Conservation (phyloP, 345 rosid species). For the Sisymbrium altissimum region DNA sequence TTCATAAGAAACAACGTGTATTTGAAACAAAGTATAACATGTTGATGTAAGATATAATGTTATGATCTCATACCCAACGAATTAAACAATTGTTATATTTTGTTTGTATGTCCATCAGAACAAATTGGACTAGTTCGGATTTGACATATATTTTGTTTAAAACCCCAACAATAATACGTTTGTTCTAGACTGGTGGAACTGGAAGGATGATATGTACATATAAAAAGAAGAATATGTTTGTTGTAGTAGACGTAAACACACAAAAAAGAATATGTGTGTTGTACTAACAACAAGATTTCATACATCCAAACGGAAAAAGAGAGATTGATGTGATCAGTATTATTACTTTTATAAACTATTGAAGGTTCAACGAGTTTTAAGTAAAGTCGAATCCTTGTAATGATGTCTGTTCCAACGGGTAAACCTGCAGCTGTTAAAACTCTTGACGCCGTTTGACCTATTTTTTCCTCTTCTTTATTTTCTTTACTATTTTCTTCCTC, state of each 20-base stretch:
- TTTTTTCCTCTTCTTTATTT: background rate
- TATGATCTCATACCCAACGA: background rate
- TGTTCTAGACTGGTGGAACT: background rate
- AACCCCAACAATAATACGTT: background rate
- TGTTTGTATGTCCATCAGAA: background rate
- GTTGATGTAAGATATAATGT: background rate
- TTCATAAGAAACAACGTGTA: background rate
- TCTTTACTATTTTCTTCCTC: background rate
- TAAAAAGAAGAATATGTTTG: background rate
- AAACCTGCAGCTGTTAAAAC: background rate
- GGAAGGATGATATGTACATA: background rate
- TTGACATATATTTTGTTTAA: background rate
- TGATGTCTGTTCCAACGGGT: slow-evolving; percentile 20
- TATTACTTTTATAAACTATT: slow-evolving; percentile 19
- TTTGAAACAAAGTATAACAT: background rate
- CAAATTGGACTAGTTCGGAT: background rate
- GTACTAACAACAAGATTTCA: slow-evolving; percentile 6
- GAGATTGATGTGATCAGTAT: slow-evolving; percentile 25
- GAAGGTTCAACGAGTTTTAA: slow-evolving; percentile 28
- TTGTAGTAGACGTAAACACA: background rate
- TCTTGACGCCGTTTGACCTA: slow-evolving; percentile 8
- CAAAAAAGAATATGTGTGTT: background rate
- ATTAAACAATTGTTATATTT: background rate
- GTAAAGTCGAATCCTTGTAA: slow-evolving; percentile 24
- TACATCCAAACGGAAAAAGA: background rate